Evolutionary conservation across 83 land plant genomes (phyloP).

Genomic region (Diphasiastrum complanatum): DNA sequence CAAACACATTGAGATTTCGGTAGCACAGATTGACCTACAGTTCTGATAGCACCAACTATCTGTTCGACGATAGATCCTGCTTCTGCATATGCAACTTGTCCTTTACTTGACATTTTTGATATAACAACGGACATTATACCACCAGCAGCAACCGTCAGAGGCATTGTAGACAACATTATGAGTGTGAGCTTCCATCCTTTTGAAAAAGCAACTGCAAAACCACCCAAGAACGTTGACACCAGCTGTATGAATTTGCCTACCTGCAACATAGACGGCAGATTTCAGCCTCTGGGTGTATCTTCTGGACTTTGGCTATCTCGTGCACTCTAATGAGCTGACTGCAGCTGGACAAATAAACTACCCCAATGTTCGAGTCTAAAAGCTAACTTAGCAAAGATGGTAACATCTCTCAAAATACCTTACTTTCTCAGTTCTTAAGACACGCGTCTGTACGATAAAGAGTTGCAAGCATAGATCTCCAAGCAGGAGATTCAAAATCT

Average conservation of each 20-base stretch:
- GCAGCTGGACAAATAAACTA: no score
- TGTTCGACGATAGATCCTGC: slow-evolving; percentile 9
- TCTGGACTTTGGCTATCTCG: no score
- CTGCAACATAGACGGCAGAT: slow-evolving; percentile 1
- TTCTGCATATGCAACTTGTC: slow-evolving; percentile 1
- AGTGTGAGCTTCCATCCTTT: slow-evolving; percentile 14
- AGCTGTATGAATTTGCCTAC: slow-evolving; percentile 7
- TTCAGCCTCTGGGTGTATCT: no score
- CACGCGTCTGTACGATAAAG: no score
- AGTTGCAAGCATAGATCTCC: no score
- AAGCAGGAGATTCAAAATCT: no score
- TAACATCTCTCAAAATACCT: background rate
- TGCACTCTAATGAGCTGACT: no score
- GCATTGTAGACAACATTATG: background rate
- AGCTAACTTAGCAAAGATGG: no score
- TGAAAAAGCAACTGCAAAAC: background rate
- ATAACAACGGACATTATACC: background rate
- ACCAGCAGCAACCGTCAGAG: slow-evolving; percentile 4
- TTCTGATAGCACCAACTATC: slow-evolving; percentile 6
- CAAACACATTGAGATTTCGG: no score
- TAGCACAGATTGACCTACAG: slow-evolving; percentile 8
- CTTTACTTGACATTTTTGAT: background rate
- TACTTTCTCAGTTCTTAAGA: background rate
- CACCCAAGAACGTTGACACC: background rate
- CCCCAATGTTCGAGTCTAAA: no score